phyloP scores from a whole-genome alignment of 305 asterid species.

The Andrographis paniculata region DNA sequence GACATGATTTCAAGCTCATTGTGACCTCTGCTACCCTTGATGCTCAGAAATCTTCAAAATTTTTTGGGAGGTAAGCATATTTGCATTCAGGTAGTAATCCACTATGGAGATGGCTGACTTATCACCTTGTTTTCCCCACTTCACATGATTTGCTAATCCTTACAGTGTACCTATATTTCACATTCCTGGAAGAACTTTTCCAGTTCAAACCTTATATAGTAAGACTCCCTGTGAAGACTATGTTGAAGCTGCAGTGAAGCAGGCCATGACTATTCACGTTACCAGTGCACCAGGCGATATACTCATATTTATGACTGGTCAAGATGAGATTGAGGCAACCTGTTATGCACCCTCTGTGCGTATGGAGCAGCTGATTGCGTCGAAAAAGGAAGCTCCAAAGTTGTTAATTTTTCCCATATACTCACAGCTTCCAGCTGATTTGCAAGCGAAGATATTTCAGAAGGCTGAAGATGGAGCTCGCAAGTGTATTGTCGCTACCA shows the following conservation, averaged over 20 bases:
- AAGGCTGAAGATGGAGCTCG: conserved; percentile 93
- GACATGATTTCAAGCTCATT: conserved; percentile 94
- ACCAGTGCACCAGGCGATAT: conserved; percentile 93
- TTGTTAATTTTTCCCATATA: conserved; percentile 88
- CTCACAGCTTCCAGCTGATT: conserved; percentile 97
- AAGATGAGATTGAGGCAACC: conserved; percentile 96
- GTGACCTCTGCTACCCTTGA: conserved; percentile 98
- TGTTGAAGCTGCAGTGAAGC: conserved; percentile 96
- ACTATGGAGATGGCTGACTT: neutral
- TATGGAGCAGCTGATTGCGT: conserved; percentile 70
- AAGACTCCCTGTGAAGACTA: conserved; percentile 94
- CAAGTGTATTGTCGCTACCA: conserved; percentile 91
- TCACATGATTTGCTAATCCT: conserved; percentile 6
- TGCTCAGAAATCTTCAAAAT: conserved; percentile 82
- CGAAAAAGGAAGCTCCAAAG: conserved; percentile 76
- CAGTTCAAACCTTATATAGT: conserved; percentile 67
- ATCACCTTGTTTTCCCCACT: neutral
- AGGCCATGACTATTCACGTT: conserved; percentile 85
- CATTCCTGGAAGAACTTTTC: conserved; percentile 96
- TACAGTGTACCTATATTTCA: conserved; percentile 89
- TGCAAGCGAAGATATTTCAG: conserved; percentile 91
- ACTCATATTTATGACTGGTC: conserved; percentile 97
- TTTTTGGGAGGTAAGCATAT: conserved; percentile 74
- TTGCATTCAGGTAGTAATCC: conserved; percentile 11
- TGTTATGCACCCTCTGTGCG: conserved; percentile 87